Evolutionary conservation across 345 rosid genomes (phyloP).

Genomic region (Salix koriyanagi): DNA sequence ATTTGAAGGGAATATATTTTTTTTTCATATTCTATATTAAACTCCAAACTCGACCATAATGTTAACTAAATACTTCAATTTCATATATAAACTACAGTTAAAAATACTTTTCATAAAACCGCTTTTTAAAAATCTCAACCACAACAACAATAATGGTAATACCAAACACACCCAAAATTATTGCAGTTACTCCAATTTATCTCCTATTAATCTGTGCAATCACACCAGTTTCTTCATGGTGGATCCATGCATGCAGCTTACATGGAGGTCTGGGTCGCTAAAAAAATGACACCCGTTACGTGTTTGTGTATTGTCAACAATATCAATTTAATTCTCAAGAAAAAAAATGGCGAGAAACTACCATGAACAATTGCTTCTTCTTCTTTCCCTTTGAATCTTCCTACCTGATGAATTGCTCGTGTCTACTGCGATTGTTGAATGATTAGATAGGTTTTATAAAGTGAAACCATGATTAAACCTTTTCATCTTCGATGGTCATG

Average conservation of each 20-base stretch:
- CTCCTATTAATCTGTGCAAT: not conserved
- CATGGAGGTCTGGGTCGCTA: not conserved
- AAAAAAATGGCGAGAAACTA: not conserved
- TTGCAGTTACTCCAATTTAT: not conserved
- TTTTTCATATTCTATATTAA: too few relatives aligned
- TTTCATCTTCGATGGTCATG: not conserved
- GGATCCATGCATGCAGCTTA: not conserved
- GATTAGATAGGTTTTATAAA: not conserved
- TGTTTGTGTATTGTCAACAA: not conserved
- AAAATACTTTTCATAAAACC: rapidly evolving
- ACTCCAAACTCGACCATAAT: too few relatives aligned
- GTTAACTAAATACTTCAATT: too few relatives aligned
- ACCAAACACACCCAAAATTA: not conserved
- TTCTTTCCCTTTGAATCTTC: too few relatives aligned
- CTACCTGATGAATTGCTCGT: too few relatives aligned
- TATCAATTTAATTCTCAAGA: not conserved
- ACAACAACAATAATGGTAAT: too few relatives aligned
- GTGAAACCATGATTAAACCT: too few relatives aligned
- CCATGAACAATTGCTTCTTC: not conserved
- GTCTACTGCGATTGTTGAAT: not conserved
- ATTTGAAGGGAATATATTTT: too few relatives aligned
- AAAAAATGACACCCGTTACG: not conserved
- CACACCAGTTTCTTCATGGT: not conserved
- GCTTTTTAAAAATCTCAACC: too few relatives aligned
- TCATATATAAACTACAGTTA: too few relatives aligned